Evolutionary conservation across 2,329 filamentous ascomycete genomes (phyloP), one percentile per base, ranked within the genome.

Genomic region (Fusarium gaditjirri): DNA sequence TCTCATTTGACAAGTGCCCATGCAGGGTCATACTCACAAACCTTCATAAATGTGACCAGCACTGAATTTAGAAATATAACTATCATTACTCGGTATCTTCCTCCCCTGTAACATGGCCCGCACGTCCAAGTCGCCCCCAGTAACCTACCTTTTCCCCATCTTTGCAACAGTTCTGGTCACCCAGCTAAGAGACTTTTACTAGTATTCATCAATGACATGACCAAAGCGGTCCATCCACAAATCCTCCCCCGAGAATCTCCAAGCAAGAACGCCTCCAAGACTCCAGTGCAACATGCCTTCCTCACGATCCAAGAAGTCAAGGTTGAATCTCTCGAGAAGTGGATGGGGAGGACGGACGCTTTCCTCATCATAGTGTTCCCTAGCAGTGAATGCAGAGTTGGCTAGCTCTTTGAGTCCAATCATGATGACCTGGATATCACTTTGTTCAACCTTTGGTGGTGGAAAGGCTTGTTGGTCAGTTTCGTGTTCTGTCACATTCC

Each of bases 41-140:
- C 3, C 7, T 17, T 17, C 4, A 4, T 8, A 9, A 2, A 12
- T 31, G 5, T 2, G 7, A 3, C 14, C 1, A 31, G 21, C 19
- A 3, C 13, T 14, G 6, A 3, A 3, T 4, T 5, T 8, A 8
- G 8, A 29, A 16, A 12, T 27, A 2, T 44, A 27, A 11, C 11
- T 10, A 21, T 6, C 7, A 10, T 16, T 19, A 27, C 8, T 17
- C 5, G 14, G 6, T 10, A 4, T 6, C 9, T 14, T 5, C 6
- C 13, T 42, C 4, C 8, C 19, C 6, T 10, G 9, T 8, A 12
- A 27, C 19, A 6, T 14, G 5, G 12, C 43, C 27, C 14, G 8
- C 19, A 46, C 6, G 4, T 13, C 11, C 27, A 29, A 29, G 6
- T 8, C 13, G 27, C 5, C 8, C 25, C 11, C 11, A 9, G 2